Conservation (phyloP, 2,329 filamentous ascomycete genomes). For the Raffaelea ambrosiae region DNA sequence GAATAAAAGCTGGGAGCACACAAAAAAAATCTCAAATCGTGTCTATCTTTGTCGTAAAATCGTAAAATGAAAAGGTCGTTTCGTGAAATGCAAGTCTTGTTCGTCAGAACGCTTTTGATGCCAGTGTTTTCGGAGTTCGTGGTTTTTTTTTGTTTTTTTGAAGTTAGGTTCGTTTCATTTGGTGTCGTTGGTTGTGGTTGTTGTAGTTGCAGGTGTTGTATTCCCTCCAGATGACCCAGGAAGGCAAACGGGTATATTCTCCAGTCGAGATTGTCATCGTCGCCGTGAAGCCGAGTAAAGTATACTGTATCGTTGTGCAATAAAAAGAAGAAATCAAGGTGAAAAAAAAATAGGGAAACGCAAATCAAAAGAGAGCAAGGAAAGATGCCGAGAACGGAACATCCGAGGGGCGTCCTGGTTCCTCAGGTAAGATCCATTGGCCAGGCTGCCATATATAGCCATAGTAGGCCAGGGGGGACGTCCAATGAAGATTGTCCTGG, state of each 20-base stretch:
- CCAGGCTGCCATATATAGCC: no score
- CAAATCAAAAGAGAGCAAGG: constrained; percentile 1
- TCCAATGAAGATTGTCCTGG: no score
- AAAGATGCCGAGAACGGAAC: no score
- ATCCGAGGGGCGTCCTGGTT: neutral
- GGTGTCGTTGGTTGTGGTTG: no score
- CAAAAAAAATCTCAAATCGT: constrained; percentile 3
- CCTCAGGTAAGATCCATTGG: no score
- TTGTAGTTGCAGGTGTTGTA: no score
- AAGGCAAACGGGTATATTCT: constrained; percentile 16
- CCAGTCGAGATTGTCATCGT: constrained; percentile 10
- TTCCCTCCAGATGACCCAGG: neutral
- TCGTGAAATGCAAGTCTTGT: constrained; percentile 1
- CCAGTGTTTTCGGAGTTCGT: constrained; percentile 3
- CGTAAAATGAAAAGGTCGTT: constrained; percentile 1
- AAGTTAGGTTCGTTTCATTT: neutral
- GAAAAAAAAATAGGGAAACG: neutral
- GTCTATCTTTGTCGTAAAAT: constrained; percentile 7
- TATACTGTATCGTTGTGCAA: constrained; percentile 17
- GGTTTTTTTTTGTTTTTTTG: constrained; percentile 2
- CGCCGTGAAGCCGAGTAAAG: constrained; percentile 27
- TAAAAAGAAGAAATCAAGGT: neutral
- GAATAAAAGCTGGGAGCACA: neutral
- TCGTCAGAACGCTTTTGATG: neutral
- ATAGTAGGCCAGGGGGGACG: no score